Conservation (phyloP, 305 asterid genomes). For the Solanum hybrid region DNA sequence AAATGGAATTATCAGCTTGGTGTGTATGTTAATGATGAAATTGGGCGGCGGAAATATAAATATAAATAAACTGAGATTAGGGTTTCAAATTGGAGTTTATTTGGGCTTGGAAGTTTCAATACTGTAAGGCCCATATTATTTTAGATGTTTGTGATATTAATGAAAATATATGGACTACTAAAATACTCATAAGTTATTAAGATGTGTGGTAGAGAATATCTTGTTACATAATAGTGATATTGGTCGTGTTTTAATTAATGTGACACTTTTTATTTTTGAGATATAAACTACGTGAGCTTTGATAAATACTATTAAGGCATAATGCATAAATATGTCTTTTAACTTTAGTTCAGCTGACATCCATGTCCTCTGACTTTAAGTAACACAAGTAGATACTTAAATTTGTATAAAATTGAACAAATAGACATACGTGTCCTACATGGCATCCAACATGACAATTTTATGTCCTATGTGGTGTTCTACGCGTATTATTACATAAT, state of each 20-base stretch:
- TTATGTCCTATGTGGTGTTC: neutral
- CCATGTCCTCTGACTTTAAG: accelerated
- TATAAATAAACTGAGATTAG: neutral
- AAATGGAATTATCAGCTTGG: neutral
- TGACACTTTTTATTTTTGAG: too few species aligned
- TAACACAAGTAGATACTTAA: too few species aligned
- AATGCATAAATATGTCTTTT: too few species aligned
- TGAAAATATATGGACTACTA: neutral
- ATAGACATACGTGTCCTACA: too few species aligned
- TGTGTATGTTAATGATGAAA: neutral
- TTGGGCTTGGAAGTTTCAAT: neutral
- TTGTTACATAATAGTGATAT: too few species aligned
- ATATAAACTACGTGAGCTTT: too few species aligned
- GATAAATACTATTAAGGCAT: too few species aligned
- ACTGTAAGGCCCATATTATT: neutral
- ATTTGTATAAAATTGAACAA: too few species aligned
- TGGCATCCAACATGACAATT: neutral
- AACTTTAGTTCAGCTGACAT: too few species aligned
- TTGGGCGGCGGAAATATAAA: neutral
- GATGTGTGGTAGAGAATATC: neutral
- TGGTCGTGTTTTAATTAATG: accelerated
- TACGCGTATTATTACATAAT: too few species aligned
- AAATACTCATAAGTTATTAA: neutral
- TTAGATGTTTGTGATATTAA: neutral
- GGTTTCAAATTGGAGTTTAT: neutral